Percentiles rank a stretch among this genome's conserved stretches.
phyloP scores from a whole-genome alignment of 441 rosid species.

The Syzygium malaccense region DNA sequence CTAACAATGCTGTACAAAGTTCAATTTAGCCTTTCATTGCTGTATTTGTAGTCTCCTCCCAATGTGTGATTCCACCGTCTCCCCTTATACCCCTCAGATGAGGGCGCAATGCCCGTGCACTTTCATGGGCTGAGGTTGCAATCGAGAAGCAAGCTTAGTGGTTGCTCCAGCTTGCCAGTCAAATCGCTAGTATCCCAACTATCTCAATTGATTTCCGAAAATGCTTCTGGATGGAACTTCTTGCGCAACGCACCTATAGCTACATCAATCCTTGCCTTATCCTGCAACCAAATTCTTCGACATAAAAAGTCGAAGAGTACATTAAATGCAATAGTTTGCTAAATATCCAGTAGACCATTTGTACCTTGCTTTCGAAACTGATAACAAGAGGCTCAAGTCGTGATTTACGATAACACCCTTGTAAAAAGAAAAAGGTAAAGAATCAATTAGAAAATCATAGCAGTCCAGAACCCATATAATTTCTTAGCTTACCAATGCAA shows the following conservation, averaged over 20 bases:
- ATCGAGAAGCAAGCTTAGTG: neutral
- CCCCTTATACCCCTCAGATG: neutral
- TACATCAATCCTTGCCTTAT: slow-evolving; percentile 24
- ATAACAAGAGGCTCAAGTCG: slow-evolving; percentile 62
- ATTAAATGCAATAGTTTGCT: neutral
- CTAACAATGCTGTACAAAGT: neutral
- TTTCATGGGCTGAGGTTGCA: neutral
- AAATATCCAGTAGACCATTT: neutral
- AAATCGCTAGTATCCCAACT: neutral
- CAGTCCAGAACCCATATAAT: neutral
- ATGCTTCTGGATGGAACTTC: slow-evolving; percentile 40
- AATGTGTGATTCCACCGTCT: neutral
- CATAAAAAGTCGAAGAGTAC: neutral
- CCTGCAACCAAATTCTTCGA: slow-evolving; percentile 30
- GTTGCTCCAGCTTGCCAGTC: neutral
- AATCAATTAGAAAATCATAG: slow-evolving; percentile 7
- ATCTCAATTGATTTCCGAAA: slow-evolving; percentile 27
- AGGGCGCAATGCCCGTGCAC: neutral
- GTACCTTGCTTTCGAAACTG: slow-evolving; percentile 78
- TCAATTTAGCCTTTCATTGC: neutral
- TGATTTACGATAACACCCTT: slow-evolving; percentile 78
- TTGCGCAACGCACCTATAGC: slow-evolving; percentile 53
- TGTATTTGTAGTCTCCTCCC: neutral
- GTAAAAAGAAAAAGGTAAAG: slow-evolving; percentile 4
- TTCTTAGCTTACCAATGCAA: slow-evolving; percentile 46